Conservation (phyloP, 2,329 filamentous ascomycete genomes). For the Apiospora saccharicola region DNA sequence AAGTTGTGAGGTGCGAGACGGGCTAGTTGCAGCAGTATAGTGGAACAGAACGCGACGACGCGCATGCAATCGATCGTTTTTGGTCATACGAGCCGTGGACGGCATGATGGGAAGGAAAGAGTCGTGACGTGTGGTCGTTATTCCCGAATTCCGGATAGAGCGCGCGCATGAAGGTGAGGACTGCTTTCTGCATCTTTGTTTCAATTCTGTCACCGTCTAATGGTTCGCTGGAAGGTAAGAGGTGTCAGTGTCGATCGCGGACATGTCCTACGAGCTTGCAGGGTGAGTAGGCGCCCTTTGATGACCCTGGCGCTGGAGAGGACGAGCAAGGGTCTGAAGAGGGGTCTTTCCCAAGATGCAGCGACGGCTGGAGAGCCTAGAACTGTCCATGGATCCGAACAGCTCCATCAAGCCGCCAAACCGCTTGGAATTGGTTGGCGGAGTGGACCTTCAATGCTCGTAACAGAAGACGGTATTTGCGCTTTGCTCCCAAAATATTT, state of each 20-base stretch:
- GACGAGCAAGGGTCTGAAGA: background rate
- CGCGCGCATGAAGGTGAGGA: background rate
- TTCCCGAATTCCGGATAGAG: background rate
- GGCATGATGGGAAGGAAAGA: background rate
- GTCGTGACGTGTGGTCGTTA: background rate
- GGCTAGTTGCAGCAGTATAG: background rate
- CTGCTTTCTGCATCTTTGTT: background rate
- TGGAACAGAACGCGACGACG: conserved; percentile 8
- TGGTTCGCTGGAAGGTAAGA: background rate
- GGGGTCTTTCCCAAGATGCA: background rate
- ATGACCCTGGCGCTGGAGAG: background rate
- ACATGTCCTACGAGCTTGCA: background rate
- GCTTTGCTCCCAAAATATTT: background rate
- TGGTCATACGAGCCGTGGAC: background rate
- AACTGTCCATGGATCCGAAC: background rate
- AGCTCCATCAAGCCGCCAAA: background rate
- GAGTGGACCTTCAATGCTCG: background rate
- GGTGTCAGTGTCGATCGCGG: background rate
- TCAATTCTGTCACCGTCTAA: background rate
- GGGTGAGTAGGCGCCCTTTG: background rate
- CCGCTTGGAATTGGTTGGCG: background rate
- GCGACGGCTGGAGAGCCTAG: conserved; percentile 1
- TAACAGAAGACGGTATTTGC: conserved; percentile 8
- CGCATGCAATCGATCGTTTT: background rate
- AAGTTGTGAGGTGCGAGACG: background rate